Conservation (phyloP, 192 early-diverging fungal genomes). For the Coemansia sp. region DNA sequence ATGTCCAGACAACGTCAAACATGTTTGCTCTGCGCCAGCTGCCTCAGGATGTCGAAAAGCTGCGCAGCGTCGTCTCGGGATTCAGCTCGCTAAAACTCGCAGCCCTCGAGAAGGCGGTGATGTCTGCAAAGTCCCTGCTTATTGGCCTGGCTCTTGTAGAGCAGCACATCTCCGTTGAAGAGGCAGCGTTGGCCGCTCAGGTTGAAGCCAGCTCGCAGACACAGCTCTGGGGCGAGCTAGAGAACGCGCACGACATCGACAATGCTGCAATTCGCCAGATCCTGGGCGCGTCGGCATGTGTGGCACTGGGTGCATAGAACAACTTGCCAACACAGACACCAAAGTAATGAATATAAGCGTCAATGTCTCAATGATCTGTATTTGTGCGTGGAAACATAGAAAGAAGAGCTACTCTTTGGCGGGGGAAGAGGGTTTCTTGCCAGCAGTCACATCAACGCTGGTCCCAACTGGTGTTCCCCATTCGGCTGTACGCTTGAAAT, state of each 20-base stretch:
- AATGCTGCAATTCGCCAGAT: constrained; percentile 65
- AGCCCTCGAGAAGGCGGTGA: constrained; percentile 85
- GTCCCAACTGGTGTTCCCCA: constrained; percentile 49
- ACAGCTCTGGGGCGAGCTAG: constrained; percentile 87
- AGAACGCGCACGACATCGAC: constrained; percentile 65
- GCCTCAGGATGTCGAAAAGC: constrained; percentile 58
- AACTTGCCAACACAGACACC: not conserved
- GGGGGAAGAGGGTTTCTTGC: constrained; percentile 18
- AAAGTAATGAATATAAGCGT: not conserved
- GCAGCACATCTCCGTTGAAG: constrained; percentile 68
- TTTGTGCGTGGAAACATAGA: not conserved
- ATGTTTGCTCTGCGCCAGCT: constrained; percentile 73
- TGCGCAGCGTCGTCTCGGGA: constrained; percentile 58
- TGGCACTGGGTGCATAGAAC: constrained; percentile 40
- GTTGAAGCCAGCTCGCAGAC: constrained; percentile 89
- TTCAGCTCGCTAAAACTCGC: constrained; percentile 77
- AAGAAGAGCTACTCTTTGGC: constrained; percentile 24
- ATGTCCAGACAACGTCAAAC: constrained; percentile 71
- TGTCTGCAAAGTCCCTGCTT: constrained; percentile 89
- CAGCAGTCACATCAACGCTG: constrained; percentile 32
- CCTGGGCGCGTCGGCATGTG: constrained; percentile 73
- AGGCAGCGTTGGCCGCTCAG: constrained; percentile 76
- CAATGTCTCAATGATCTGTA: not conserved
- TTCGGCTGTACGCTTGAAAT: constrained; percentile 40
- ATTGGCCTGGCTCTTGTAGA: constrained; percentile 89